Evolutionary conservation across 306 rosid species (phyloP), one percentile per base, ranked within the genome.

Genomic region (Quercus glauca): DNA sequence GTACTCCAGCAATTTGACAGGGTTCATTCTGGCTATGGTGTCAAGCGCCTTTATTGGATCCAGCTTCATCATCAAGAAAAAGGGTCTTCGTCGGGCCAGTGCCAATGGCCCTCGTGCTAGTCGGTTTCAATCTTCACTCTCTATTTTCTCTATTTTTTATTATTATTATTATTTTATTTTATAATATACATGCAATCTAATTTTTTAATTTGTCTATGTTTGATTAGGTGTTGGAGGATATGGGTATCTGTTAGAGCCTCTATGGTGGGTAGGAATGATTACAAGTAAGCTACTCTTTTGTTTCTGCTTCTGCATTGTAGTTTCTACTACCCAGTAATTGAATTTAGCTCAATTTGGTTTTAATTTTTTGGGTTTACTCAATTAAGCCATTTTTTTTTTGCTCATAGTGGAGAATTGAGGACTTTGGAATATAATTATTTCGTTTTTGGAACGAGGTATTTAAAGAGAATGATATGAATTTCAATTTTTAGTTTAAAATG

Each of bases 181-280:
- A 41, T 41, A 41, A 41, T 41, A 8, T 41, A 41, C 45, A 41
- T 41, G 45, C 45, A 41, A 41, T 41, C 45, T 41, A 41, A 26
- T n/a, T 12, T 55, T 56, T 35, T 25, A 23, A 73, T 33, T 75
- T 64, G 61, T 51, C 64, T 23, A n/a, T 31, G 67, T 26, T 64
- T 49, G 35, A 67, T 52, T 81, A 93, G 97, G 94, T 86, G 88
- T 83, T 20, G 98, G 98, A 25, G 98, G 98, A 59, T 93, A 93
- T 85, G 97, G 98, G 19, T 93, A 93, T 79, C 85, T 93, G 71
- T 82, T 84, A 4, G 90, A 93, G 71, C 97, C 98, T 65, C 94
- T 93, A 9, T 91, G 98, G 98, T 93, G 98, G 98, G 69, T 93
- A 26, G 98, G 98, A 84, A 93, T 93, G 98, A 21, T 90, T 20